Evolutionary conservation across 1,284 basidiomycete genomes (phyloP).

Genomic region (Cerrena zonata): DNA sequence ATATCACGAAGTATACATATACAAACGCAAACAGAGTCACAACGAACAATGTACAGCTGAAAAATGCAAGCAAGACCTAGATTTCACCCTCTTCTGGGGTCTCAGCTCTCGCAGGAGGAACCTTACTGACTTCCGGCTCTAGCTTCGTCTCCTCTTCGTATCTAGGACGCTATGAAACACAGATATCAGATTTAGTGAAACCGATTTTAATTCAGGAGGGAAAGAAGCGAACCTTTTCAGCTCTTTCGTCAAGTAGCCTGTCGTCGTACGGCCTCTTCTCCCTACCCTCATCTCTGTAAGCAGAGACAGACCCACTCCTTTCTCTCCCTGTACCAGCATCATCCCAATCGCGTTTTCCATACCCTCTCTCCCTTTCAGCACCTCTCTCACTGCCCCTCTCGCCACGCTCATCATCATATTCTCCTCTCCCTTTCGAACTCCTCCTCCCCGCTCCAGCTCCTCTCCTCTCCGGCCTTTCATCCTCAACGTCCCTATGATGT

Average conservation of each 20-base stretch:
- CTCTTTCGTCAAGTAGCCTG: conserved; percentile 40
- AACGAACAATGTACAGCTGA: not conserved
- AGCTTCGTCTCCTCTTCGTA: conserved; percentile 41
- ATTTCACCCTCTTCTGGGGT: conserved; percentile 82
- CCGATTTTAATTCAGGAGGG: conserved; percentile 7
- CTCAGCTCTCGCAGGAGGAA: conserved; percentile 40
- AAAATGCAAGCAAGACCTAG: conserved; percentile 31
- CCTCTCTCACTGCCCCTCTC: conserved; percentile 26
- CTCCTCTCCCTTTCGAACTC: conserved; percentile 23
- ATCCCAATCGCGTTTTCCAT: conserved; percentile 32
- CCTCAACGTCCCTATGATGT: conserved; percentile 43
- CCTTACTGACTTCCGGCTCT: conserved; percentile 16
- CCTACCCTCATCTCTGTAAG: conserved; percentile 38
- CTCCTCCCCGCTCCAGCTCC: conserved; percentile 25
- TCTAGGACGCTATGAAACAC: conserved; percentile 41
- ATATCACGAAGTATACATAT: too few species aligned
- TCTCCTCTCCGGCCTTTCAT: too few species aligned
- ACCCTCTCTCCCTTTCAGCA: conserved; percentile 24
- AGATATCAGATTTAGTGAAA: conserved; percentile 5
- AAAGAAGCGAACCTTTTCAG: conserved; percentile 54
- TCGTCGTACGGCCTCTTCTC: conserved; percentile 41
- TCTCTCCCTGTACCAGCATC: conserved; percentile 41
- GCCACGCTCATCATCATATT: conserved; percentile 24
- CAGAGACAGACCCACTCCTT: conserved; percentile 40
- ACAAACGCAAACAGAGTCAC: not conserved